phyloP scores from a whole-genome alignment of 441 rosid genomes.

The Rhodomyrtus psidioides region DNA sequence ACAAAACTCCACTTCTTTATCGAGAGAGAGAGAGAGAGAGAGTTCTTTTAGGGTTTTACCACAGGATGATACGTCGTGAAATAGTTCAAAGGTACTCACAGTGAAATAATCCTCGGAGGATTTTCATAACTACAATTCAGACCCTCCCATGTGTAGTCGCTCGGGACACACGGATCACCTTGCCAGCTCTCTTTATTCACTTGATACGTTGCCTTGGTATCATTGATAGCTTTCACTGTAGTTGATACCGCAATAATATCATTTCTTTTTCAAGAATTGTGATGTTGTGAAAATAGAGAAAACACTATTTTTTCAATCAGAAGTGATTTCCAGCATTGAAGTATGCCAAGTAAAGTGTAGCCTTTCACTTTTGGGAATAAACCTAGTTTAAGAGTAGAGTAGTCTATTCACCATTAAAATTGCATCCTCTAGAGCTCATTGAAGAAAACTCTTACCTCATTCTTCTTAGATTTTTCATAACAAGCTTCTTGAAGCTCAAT shows the following conservation, averaged over 20 bases:
- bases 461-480: not conserved
- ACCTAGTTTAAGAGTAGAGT: not conserved
- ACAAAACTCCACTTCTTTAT: not conserved
- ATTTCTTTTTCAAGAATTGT: not conserved
- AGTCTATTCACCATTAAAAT: not conserved
- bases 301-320: not conserved
- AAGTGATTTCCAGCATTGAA: not conserved
- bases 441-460: not conserved
- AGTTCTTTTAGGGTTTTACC: no score
- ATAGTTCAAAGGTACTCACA: no score
- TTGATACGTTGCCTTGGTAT: constrained; percentile 24
- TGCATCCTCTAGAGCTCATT: not conserved
- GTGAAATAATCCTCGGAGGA: no score
- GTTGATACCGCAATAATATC: not conserved
- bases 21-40: not conserved
- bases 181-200: constrained; percentile 29
- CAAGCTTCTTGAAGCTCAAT: not conserved
- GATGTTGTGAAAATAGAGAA: not conserved
- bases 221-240: constrained; percentile 32
- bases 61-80: no score
- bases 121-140: constrained; percentile 24
- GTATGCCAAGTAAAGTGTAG: not conserved
- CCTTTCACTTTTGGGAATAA: not conserved
- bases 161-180: constrained; percentile 64
- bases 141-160: constrained; percentile 43